Percentiles rank a stretch among this genome's conserved stretches.
Conservation (phyloP, 2,329 filamentous ascomycete genomes). For the Cercospora canescens region DNA sequence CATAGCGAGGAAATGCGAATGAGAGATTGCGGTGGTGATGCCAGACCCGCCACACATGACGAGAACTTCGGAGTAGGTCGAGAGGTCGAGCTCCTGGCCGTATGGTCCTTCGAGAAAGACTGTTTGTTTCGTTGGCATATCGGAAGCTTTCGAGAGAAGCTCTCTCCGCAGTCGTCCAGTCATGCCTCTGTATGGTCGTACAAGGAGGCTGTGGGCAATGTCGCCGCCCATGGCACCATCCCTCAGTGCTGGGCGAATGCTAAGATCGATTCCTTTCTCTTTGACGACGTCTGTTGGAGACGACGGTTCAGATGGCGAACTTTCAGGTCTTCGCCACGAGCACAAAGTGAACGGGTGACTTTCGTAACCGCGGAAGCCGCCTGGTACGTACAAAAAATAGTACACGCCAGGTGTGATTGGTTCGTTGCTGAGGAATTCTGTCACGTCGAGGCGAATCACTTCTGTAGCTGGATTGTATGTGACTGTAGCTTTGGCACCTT, state of each 20-base stretch:
- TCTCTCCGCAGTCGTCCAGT: conserved; percentile 47
- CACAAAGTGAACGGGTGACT: conserved; percentile 55
- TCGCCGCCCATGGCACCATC: neutral
- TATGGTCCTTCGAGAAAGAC: conserved; percentile 55
- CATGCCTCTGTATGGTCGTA: conserved; percentile 54
- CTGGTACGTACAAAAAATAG: conserved; percentile 52
- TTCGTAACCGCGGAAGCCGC: conserved; percentile 48
- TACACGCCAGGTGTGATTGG: conserved; percentile 48
- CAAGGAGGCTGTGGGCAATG: conserved; percentile 45
- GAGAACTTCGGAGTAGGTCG: conserved; percentile 41
- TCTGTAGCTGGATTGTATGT: conserved; percentile 48
- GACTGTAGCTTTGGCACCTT: conserved; percentile 37
- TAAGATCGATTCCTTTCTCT: conserved; percentile 9
- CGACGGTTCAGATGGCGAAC: neutral
- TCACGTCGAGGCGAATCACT: conserved; percentile 50
- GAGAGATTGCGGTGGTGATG: conserved; percentile 45
- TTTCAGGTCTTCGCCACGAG: conserved; percentile 19
- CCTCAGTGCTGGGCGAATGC: conserved; percentile 11
- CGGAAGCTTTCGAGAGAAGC: conserved; percentile 31
- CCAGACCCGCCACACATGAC: conserved; percentile 53
- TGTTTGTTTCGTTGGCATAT: conserved; percentile 28
- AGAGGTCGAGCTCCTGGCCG: conserved; percentile 44
- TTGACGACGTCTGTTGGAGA: conserved; percentile 1
- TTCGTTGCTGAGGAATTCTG: conserved; percentile 36
- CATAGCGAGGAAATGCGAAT: conserved; percentile 20